Evolutionary conservation across 306 rosid genomes (phyloP), one percentile per base, ranked within the genome.

Genomic region (Vigna nakashimae): DNA sequence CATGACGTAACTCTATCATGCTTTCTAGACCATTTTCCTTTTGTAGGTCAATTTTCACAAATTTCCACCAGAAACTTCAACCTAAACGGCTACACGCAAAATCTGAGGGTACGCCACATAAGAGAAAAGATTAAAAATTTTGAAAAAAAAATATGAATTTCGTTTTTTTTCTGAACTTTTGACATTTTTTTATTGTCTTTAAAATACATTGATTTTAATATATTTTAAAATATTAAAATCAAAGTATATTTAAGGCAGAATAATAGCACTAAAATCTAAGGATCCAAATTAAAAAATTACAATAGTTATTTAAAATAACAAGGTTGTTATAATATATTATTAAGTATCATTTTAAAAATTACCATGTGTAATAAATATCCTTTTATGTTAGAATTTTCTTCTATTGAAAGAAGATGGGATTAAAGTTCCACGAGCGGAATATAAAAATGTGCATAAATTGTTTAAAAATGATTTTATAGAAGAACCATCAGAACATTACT

Each of bases 21-120:
- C 57, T 60, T 62, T 62, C 79, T 63, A 63, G 59, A 57, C 30
- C 6, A 38, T 71, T 7, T 62, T 20, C 28, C 28, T 26, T 30
- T 71, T 3, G 0, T 11, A 1, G 16, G 3, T 60, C 45, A 70
- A 59, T 4, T 48, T 48, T 34, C 64, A 59, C 55, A 4, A 55
- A 17, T 28, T 28, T 49, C 38, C 10, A 28, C 12, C 12, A 22
- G 2, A 53, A 17, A 16, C 13, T 53, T 53, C 59, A 53, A 15
- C 0, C 26, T 9, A n/a, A 36, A 36, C 42, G 42, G 42, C 42
- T 53, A 53, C 9, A 18, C 22, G 13, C 5, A 18, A 42, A 42
- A 9, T 9, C 10, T 42, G 12, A 42, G 11, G 28, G 26, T 8
- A 30, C 0, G 34, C 46, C 9, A 42, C 3, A 7, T 8, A 53